Evolutionary conservation across 2,329 filamentous ascomycete genomes (phyloP).

Genomic region (Botrytis cinerea): DNA sequence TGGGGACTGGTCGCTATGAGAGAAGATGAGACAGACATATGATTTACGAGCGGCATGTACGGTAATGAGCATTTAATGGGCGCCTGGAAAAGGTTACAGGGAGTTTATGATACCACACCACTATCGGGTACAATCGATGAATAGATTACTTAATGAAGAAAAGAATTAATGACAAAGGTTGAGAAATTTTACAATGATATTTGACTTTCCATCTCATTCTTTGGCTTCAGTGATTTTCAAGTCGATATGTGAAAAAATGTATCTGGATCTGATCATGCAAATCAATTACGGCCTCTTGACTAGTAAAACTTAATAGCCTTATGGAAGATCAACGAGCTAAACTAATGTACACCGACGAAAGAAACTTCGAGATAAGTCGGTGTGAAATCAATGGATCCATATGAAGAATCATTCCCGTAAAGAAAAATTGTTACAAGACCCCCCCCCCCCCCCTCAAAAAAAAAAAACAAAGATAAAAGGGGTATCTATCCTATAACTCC

Average conservation of each 20-base stretch:
- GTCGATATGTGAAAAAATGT: neutral
- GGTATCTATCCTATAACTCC: slow-evolving; percentile 11
- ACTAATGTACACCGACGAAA: neutral
- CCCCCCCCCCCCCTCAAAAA: neutral
- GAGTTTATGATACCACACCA: slow-evolving; percentile 15
- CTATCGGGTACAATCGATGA: slow-evolving; percentile 15
- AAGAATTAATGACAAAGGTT: neutral
- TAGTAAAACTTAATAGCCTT: neutral
- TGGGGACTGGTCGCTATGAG: neutral
- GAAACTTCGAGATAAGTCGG: neutral
- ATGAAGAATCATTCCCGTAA: neutral
- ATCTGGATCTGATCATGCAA: neutral
- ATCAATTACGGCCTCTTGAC: neutral
- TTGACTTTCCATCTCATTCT: neutral
- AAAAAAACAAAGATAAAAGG: neutral
- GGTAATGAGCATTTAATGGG: slow-evolving; percentile 4
- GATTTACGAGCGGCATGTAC: slow-evolving; percentile 2
- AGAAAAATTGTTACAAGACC: neutral
- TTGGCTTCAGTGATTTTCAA: neutral
- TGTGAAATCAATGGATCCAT: neutral
- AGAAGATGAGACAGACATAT: neutral
- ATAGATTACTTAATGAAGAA: slow-evolving; percentile 4
- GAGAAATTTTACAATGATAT: neutral
- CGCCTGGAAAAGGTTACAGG: neutral
- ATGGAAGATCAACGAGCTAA: neutral